A percentile compares a stretch with the other conserved stretches of the same genome.
These are phyloP conservation scores for Cyclotella atomus DNA, from an alignment of 108 stramenopile species.

Conservation along the genomic window DNA sequence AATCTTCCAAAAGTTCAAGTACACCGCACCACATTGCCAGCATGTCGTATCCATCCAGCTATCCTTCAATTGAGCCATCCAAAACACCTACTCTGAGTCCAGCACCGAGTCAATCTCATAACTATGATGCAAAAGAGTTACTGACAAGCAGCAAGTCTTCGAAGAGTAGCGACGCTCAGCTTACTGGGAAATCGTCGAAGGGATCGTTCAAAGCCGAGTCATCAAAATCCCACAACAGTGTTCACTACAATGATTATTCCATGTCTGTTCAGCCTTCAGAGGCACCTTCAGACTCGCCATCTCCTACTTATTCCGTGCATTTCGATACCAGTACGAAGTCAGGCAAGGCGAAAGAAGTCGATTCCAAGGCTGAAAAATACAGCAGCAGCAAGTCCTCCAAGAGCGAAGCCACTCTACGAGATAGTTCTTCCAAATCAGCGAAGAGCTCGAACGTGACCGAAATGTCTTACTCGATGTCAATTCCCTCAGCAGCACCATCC, in stretches of 20 bases:
- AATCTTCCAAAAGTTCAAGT: not conserved
- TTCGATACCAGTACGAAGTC: not conserved
- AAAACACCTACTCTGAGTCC: not conserved
- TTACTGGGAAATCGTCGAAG: not conserved
- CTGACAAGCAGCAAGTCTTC: not conserved
- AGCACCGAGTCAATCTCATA: not conserved
- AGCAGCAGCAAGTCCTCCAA: not conserved
- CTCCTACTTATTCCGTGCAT: not conserved
- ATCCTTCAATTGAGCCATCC: not conserved
- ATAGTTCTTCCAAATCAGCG: not conserved
- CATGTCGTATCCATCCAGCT: not conserved
- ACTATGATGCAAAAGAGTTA: not conserved
- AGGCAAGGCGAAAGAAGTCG: not conserved
- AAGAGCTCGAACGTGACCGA: not conserved
- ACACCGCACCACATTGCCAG: not conserved
- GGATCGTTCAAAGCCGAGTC: not conserved
- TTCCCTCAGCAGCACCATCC: not conserved
- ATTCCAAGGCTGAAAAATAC: not conserved
- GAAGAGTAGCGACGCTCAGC: not conserved
- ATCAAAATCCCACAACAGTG: too few relatives aligned
- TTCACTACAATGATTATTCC: too few relatives aligned
- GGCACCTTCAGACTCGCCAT: not conserved
- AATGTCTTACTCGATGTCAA: not conserved
- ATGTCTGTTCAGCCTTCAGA: not conserved
- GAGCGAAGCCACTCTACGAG: not conserved